Percentiles rank a stretch among this genome's conserved stretches.
phyloP scores from a whole-genome alignment of 257 asterid genomes.

The Thymus quinquecostatus region DNA sequence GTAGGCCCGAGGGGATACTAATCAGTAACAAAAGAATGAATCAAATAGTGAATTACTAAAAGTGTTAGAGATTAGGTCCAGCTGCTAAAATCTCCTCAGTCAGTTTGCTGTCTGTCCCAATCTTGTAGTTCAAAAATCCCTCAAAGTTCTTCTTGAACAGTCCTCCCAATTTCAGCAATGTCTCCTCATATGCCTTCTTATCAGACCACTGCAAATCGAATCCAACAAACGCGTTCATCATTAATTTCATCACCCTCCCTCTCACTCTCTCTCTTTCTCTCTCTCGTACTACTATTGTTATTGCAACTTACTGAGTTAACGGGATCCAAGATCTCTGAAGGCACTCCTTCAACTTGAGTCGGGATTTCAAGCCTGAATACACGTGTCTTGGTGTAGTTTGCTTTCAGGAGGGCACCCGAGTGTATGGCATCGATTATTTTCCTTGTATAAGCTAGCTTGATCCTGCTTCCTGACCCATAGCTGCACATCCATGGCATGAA shows the following conservation, averaged over 20 bases:
- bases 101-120: constrained; percentile 67
- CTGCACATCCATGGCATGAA: constrained; percentile 39
- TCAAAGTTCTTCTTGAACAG: constrained; percentile 84
- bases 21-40: neutral
- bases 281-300: neutral
- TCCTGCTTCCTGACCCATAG: constrained; percentile 80
- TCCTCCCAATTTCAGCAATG: constrained; percentile 74
- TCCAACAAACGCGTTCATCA: constrained; percentile 15
- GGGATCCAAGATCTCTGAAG: constrained; percentile 80
- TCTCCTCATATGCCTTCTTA: constrained; percentile 66
- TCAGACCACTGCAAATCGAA: constrained; percentile 60
- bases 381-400: constrained; percentile 59
- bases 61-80: constrained; percentile 65
- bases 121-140: constrained; percentile 63
- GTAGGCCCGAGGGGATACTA: neutral
- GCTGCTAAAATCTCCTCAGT: constrained; percentile 79
- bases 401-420: constrained; percentile 67
- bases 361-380: constrained; percentile 83
- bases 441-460: constrained; percentile 83
- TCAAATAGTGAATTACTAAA: too few species aligned
- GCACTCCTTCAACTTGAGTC: constrained; percentile 70
- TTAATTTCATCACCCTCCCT: neutral
- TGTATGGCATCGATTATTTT: constrained; percentile 87
- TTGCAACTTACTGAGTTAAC: constrained; percentile 60
- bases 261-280: neutral